Percentiles rank a stretch among this genome's conserved stretches.
Evolutionary conservation across 495 filamentous ascomycete species (phyloP).

Genomic region (Cenococcum geophilum): DNA sequence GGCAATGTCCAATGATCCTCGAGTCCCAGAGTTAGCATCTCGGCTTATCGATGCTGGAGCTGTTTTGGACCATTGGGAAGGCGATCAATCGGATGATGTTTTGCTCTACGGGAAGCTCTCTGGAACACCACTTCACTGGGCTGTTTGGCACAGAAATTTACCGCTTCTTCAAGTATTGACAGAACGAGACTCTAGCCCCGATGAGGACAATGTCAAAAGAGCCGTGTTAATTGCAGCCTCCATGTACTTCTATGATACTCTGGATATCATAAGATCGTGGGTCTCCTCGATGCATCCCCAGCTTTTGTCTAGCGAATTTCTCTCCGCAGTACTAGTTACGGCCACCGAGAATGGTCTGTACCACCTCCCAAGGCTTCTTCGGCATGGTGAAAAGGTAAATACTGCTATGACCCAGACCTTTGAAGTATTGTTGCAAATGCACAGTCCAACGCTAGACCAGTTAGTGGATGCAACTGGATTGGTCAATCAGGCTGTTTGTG

Average conservation of each 20-base stretch:
- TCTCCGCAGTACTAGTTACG: not conserved
- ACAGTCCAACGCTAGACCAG: not conserved
- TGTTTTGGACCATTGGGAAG: conserved; percentile 8
- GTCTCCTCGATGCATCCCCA: not conserved
- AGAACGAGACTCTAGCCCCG: not conserved
- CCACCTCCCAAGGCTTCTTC: conserved; percentile 1
- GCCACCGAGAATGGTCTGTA: not conserved
- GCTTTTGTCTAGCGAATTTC: not conserved
- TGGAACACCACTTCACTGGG: conserved; percentile 6
- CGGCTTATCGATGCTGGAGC: conserved; percentile 3
- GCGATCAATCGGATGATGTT: not conserved
- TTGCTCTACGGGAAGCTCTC: not conserved
- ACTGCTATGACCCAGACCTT: conserved; percentile 10
- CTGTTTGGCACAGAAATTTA: conserved; percentile 1
- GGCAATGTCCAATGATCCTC: not conserved
- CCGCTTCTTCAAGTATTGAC: not conserved
- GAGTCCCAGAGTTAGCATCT: not conserved
- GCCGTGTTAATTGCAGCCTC: not conserved
- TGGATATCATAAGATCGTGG: conserved; percentile 2
- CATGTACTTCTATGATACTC: conserved; percentile 1
- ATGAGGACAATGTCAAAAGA: not conserved
- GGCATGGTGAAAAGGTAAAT: not conserved
- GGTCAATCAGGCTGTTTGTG: not conserved
- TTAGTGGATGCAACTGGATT: not conserved
- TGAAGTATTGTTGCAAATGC: not conserved